Base-by-base conservation (phyloP, 2,329 filamentous ascomycete genomes). In the Diplodia seriata region DNA sequence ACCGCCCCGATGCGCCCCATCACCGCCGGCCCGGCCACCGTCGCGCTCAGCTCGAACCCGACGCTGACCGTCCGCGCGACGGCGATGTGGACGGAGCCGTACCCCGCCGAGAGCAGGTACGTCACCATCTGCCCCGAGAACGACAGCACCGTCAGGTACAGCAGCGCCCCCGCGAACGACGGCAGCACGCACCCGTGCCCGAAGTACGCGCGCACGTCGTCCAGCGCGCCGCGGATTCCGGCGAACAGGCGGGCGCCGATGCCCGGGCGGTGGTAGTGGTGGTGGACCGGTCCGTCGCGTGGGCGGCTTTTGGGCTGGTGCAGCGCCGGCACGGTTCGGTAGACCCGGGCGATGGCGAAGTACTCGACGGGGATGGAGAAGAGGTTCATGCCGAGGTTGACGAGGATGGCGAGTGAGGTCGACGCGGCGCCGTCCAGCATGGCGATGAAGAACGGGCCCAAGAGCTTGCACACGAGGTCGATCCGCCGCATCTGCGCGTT, bases 81-180 rank as follows among this genome's bases (percentile, higher is more conserved):
- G 49, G 85, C 86, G 26, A n/a, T n/a, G n/a, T n/a, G n/a, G n/a
- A n/a, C n/a, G n/a, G n/a, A n/a, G n/a, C 77, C 84, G 72, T 85
- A 85, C 26, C 85, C 85, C 3, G 81, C 75, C 0, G 85, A 82
- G 5, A 89, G 77, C 2, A 91, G 82, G 71, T 87, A 90, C 0
- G 88, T 89, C 65, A 89, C 81, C 86, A 90, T 89, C 72, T 89
- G 88, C 0, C 78, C 76, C 1, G 77, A 90, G 59, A 90, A 80
- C 73, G 90, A 90, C 1, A 90, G 83, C 0, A 90, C 75, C 0
- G 86, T 81, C 0, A 85, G 79, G 0, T 88, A 80, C 61, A 91
- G 40, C 6, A 47, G 18, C 1, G 40, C 40, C 5, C 40, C 40
- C 6, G 40, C 40, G 40, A 47, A 81, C 0, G 88, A 91, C 0